phyloP scores from a whole-genome alignment of 73 alveolate species.

The Paramecium sexaurelia region DNA sequence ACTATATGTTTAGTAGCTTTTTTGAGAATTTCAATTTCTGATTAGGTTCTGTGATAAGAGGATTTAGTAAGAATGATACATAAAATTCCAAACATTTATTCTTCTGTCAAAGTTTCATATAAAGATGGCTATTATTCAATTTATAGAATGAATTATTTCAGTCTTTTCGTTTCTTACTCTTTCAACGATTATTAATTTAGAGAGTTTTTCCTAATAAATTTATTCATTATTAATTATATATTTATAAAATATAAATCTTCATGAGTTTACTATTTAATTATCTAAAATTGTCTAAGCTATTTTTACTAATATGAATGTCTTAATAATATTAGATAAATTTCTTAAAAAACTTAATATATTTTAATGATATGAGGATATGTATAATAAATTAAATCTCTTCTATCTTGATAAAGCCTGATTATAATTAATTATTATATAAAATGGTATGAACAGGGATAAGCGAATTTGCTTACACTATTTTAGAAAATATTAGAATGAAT shows the following conservation, averaged over 20 bases:
- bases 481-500: too few species aligned
- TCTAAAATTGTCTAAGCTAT: background rate
- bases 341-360: too few species aligned
- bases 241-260: background rate
- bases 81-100: background rate
- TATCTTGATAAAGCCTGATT: too few species aligned
- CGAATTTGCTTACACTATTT: too few species aligned
- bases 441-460: too few species aligned
- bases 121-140: slow-evolving; percentile 10
- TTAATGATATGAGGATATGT: too few species aligned
- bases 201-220: slow-evolving; percentile 1
- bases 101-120: slow-evolving; percentile 9
- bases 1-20: background rate
- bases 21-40: slow-evolving; percentile 40
- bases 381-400: too few species aligned
- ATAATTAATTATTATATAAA: too few species aligned
- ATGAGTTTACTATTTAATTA: background rate
- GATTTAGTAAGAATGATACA: slow-evolving; percentile 24
- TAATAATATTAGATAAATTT: too few species aligned
- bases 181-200: background rate
- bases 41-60: slow-evolving; percentile 14
- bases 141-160: background rate
- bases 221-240: background rate
- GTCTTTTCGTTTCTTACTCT: background rate
- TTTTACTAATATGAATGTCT: too few species aligned